A percentile compares a stretch with the other conserved stretches of the same genome.
Conservation (phyloP, 495 filamentous ascomycete species). For the Lophiostoma macrostomum region DNA sequence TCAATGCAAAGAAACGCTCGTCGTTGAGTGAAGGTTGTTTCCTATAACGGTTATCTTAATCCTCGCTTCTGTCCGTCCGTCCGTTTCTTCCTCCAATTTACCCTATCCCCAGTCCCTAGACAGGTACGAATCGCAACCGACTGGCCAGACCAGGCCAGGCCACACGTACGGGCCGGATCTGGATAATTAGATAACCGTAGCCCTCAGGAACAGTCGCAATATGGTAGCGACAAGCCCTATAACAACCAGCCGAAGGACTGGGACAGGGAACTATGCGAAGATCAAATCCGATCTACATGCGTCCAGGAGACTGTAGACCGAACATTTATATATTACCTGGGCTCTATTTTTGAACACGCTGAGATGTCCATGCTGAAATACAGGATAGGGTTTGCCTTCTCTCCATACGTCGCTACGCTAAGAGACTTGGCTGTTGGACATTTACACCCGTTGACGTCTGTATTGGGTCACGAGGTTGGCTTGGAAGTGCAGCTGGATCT, state of each 20-base stretch:
- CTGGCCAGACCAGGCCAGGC: not conserved
- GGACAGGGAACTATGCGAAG: not conserved
- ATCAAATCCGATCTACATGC: conserved; percentile 16
- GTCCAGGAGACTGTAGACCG: not conserved
- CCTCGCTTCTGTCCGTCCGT: conserved; percentile 19
- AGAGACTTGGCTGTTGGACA: too few species aligned
- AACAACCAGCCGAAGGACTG: conserved; percentile 16
- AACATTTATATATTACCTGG: too few species aligned
- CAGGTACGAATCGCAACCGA: conserved; percentile 8
- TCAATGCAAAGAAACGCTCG: conserved; percentile 5
- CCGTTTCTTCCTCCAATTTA: conserved; percentile 16
- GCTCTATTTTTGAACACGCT: too few species aligned
- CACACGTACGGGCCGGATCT: conserved; percentile 15
- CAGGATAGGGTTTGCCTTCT: too few species aligned
- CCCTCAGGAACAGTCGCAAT: not conserved
- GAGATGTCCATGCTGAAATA: too few species aligned
- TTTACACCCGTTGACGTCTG: too few species aligned
- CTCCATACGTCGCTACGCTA: too few species aligned
- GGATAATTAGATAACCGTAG: conserved; percentile 16
- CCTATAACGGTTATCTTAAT: conserved; percentile 17
- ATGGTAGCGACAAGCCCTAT: conserved; percentile 10
- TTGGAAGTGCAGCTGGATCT: not conserved
- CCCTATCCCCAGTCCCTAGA: conserved; percentile 8
- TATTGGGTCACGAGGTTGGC: conserved; percentile 6
- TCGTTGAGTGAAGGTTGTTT: conserved; percentile 16